Conservation (phyloP, 2,329 filamentous ascomycete genomes). For the Nigrospora oryzae region DNA sequence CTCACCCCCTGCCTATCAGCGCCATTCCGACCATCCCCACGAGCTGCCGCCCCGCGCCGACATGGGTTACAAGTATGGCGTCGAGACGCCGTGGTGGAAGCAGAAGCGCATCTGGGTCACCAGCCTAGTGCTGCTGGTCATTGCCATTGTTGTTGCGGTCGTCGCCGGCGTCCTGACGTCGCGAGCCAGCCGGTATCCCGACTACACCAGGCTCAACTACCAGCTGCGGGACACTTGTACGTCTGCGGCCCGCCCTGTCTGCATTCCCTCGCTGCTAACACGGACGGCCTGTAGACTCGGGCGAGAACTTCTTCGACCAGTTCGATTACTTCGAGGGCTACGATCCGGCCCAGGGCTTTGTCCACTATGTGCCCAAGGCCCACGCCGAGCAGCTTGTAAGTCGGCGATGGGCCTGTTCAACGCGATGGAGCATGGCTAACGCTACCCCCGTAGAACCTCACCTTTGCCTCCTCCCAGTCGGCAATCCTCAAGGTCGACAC, state of each 20-base stretch:
- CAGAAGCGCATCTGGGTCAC: slow-evolving; percentile 40
- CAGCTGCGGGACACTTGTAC: slow-evolving; percentile 39
- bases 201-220: slow-evolving; percentile 39
- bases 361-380: slow-evolving; percentile 41
- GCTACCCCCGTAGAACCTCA: slow-evolving; percentile 43
- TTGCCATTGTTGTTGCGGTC: slow-evolving; percentile 38
- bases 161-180: slow-evolving; percentile 37
- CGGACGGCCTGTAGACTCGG: slow-evolving; percentile 29
- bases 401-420: neutral
- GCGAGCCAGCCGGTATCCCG: slow-evolving; percentile 32
- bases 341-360: slow-evolving; percentile 41
- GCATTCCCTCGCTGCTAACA: neutral
- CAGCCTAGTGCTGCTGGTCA: slow-evolving; percentile 24
- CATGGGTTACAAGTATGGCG: slow-evolving; percentile 10
- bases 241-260: slow-evolving; percentile 9
- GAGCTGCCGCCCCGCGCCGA: slow-evolving; percentile 7
- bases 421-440: too few species aligned
- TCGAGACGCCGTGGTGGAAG: slow-evolving; percentile 40
- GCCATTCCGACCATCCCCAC: neutral
- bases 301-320: slow-evolving; percentile 43
- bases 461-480: slow-evolving; percentile 42
- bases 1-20: slow-evolving; percentile 1
- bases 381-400: slow-evolving; percentile 33
- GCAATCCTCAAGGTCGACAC: slow-evolving; percentile 56
- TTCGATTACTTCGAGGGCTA: slow-evolving; percentile 44